Base-by-base conservation (phyloP, 1,139 yeast genomes). In the Blastobotrys petasosporus region DNA sequence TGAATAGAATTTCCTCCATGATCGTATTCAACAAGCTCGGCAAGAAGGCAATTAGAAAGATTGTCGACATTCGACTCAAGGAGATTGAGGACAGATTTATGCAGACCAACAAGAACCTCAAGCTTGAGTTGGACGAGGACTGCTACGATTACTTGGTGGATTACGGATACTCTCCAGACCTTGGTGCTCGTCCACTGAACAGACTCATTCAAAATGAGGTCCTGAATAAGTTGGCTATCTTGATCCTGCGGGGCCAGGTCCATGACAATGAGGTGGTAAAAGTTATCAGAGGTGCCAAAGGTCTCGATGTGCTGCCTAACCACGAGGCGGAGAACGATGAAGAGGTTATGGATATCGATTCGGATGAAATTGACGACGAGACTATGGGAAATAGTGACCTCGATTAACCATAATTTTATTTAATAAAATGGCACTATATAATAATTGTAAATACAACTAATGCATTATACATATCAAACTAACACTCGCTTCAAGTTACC, bases 141-240 rank as follows among this genome's bases (percentile, higher is more conserved):
- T 95, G 97, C 6, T 70, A 85, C 60, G 90, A 85, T 45, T 92
- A 83, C 72, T 73, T 92, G 37, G 66, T 60, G 25, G 63, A 76
- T 57, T 73, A 88, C 59, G 98, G 99, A 40, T 92, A 90, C 69
- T 87, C 95, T 25, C 76, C 85, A 45, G 95, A 88, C 65, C 74
- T 92, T 65, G 98, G 99, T 68, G 98, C 99, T 2, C 79, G 99
- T 66, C 99, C 99, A 51, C 76, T 92, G 69, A 94, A 92, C 75
- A 80, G 98, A 61, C 76, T 92, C 57, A 88, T 92, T 54, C 97
- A 92, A 67, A 79, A 76, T 54, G 94, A 88, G 65, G 75, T 92
- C 29, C 79, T 92, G 65, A 92, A 92, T 68, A 80, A 75, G 58
- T 73, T 92, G 68, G 98, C 99, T 1, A 77, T 92, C n/a, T 75